phyloP scores from a whole-genome alignment of 306 rosid species.

The Erythrophleum fordii region DNA sequence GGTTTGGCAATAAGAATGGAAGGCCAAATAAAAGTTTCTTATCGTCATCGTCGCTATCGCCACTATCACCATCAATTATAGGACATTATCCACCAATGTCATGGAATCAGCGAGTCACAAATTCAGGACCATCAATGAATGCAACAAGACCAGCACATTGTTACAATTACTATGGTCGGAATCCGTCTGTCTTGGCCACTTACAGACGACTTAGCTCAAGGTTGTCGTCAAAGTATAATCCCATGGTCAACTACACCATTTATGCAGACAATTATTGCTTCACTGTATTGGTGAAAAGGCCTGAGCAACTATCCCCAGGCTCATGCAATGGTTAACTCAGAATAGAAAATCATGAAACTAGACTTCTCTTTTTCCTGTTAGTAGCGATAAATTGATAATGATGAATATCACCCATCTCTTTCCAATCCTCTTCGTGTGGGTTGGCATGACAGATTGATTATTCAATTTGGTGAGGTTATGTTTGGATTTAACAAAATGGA shows the following conservation, averaged over 20 bases:
- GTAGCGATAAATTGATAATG: no score
- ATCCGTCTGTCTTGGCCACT: neutral
- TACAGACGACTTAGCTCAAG: neutral
- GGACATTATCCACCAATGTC: neutral
- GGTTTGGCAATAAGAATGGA: neutral
- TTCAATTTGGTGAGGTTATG: no score
- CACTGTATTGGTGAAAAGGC: neutral
- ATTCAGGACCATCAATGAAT: slow-evolving; percentile 23
- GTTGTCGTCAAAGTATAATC: neutral
- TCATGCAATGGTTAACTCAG: no score
- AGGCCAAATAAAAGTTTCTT: neutral
- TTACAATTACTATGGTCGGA: slow-evolving; percentile 5
- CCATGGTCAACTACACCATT: slow-evolving; percentile 36
- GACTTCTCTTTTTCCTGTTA: no score
- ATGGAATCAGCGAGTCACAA: neutral
- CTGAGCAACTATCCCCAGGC: neutral
- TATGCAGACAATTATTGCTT: slow-evolving; percentile 37
- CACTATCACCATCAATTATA: neutral
- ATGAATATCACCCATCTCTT: no score
- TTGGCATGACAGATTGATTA: no score
- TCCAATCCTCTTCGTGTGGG: no score
- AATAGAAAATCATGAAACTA: no score
- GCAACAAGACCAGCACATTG: no score
- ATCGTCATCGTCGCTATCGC: neutral
- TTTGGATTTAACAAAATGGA: no score